phyloP scores from a whole-genome alignment of 2,329 filamentous ascomycete species.

The Cladophialophora immunda region DNA sequence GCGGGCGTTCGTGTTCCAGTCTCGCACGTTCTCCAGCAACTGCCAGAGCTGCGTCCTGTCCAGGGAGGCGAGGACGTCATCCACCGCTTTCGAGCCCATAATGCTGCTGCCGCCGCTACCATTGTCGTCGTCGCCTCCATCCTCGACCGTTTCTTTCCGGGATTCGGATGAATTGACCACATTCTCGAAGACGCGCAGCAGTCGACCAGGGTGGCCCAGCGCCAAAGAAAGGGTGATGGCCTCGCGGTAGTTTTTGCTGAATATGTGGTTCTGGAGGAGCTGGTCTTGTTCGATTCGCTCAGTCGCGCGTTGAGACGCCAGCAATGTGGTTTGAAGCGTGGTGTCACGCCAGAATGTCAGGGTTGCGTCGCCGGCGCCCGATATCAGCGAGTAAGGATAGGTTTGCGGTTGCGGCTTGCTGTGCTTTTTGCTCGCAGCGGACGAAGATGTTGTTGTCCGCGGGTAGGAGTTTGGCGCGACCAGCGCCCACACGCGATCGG shows the following conservation, averaged over 20 bases:
- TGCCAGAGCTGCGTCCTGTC: constrained; percentile 86
- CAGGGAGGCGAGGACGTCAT: constrained; percentile 80
- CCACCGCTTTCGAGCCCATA: constrained; percentile 67
- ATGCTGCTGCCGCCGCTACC: constrained; percentile 49
- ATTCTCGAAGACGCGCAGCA: constrained; percentile 83
- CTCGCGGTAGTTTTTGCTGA: constrained; percentile 85
- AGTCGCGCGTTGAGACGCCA: constrained; percentile 75
- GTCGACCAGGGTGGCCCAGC: constrained; percentile 89
- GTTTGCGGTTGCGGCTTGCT: constrained; percentile 38
- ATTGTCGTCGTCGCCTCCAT: constrained; percentile 43
- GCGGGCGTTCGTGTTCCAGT: constrained; percentile 97
- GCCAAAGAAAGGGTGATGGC: constrained; percentile 91
- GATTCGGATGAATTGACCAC: constrained; percentile 62
- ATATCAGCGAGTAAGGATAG: constrained; percentile 75
- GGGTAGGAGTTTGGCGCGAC: constrained; percentile 63
- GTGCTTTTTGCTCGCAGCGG: constrained; percentile 44
- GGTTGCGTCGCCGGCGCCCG: constrained; percentile 89
- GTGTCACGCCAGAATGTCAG: constrained; percentile 97
- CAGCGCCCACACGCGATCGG: constrained; percentile 92
- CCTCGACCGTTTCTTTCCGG: constrained; percentile 40
- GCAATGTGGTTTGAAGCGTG: constrained; percentile 78
- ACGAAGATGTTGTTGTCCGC: constrained; percentile 44
- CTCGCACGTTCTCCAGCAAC: constrained; percentile 81
- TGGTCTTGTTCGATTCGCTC: constrained; percentile 93
- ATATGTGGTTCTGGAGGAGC: constrained; percentile 90